Percentiles rank a stretch among this genome's conserved stretches.
Evolutionary conservation across 2,329 filamentous ascomycete species (phyloP).

Genomic region (Sporothrix curviconia): DNA sequence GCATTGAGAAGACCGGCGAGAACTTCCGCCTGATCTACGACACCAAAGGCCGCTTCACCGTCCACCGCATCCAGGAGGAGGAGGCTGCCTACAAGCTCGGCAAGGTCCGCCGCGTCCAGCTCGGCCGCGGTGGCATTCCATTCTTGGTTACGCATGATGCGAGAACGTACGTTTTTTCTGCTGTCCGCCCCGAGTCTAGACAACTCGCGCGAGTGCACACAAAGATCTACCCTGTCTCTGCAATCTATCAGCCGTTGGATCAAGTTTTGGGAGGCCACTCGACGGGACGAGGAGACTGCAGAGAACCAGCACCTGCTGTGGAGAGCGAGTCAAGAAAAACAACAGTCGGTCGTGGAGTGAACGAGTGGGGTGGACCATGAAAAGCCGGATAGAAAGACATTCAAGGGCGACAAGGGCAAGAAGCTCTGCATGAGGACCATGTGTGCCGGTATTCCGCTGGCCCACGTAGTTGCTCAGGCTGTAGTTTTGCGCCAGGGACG

Average conservation of each 20-base stretch:
- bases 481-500: slow-evolving; percentile 4
- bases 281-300: slow-evolving; percentile 16
- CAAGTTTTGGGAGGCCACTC: slow-evolving; percentile 77
- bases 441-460: not conserved
- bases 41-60: slow-evolving; percentile 99
- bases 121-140: slow-evolving; percentile 99
- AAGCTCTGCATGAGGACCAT: not conserved
- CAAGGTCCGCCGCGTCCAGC: slow-evolving; percentile 99
- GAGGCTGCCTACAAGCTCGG: slow-evolving; percentile 99
- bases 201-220: too few species aligned
- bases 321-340: not conserved
- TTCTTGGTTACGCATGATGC: slow-evolving; percentile 99
- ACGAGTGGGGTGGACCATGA: slow-evolving; percentile 1
- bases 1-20: slow-evolving; percentile 99
- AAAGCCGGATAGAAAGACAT: slow-evolving; percentile 10
- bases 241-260: slow-evolving; percentile 99
- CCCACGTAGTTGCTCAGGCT: not conserved
- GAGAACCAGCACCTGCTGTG: not conserved
- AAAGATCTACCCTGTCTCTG: slow-evolving; percentile 30
- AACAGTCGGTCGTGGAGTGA: too few species aligned
- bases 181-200: too few species aligned
- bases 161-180: slow-evolving; percentile 98
- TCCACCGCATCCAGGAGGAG: slow-evolving; percentile 97
- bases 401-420: too few species aligned
- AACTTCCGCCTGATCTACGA: slow-evolving; percentile 99